These are phyloP conservation scores for Amylostereum areolatum DNA, from an alignment of 1,284 basidiomycete species.

Conservation along the genomic window DNA sequence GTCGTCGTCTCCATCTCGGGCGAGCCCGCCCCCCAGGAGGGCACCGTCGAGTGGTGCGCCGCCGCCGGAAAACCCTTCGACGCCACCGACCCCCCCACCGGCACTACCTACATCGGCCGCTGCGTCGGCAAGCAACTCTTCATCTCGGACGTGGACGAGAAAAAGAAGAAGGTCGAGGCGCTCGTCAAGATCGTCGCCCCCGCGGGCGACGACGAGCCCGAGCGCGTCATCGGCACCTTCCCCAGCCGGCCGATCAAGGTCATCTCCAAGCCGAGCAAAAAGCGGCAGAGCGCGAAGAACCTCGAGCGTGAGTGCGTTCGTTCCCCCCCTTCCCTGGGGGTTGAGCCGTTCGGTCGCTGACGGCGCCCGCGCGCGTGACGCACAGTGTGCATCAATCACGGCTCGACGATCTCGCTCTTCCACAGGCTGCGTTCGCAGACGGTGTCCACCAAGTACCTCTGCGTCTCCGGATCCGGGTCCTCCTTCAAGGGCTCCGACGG, in stretches of 20 bases:
- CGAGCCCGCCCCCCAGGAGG: conserved; percentile 78
- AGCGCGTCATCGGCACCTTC: conserved; percentile 81
- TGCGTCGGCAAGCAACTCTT: conserved; percentile 88
- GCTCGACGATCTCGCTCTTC: conserved; percentile 92
- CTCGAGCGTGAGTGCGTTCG: conserved; percentile 76
- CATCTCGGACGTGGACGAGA: conserved; percentile 87
- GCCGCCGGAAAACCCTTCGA: conserved; percentile 80
- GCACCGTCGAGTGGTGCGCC: conserved; percentile 80
- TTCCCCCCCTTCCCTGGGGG: conserved; percentile 12
- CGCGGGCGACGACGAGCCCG: conserved; percentile 67
- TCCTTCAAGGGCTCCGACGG: conserved; percentile 91
- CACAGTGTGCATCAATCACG: conserved; percentile 90
- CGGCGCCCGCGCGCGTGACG: conserved; percentile 11
- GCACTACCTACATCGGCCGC: conserved; percentile 79
- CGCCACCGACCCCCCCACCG: conserved; percentile 70
- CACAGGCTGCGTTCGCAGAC: conserved; percentile 91
- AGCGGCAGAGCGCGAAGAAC: conserved; percentile 90
- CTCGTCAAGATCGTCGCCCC: conserved; percentile 86
- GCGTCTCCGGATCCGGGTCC: conserved; percentile 86
- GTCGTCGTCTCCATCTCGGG: conserved; percentile 90
- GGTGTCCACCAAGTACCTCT: conserved; percentile 93
- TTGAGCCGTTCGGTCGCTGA: conserved; percentile 12
- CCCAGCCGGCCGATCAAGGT: conserved; percentile 92
- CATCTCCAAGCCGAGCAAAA: conserved; percentile 95
- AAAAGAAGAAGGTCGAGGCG: conserved; percentile 89